Base-by-base conservation (phyloP, 2,329 filamentous ascomycete species). In the Achaetomium macrosporum region DNA sequence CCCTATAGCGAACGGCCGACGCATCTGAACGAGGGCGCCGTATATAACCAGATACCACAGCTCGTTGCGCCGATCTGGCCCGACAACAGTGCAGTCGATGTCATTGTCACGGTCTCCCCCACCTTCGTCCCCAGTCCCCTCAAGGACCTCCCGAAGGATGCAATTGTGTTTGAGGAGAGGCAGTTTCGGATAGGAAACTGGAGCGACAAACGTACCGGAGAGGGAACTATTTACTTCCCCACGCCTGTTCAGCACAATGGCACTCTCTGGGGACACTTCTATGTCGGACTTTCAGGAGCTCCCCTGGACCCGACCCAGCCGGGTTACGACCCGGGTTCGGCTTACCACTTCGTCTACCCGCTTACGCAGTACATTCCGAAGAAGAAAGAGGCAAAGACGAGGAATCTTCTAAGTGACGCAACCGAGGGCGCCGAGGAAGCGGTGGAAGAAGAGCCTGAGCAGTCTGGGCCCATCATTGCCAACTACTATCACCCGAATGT, bases 401-500 rank as follows among this genome's bases (percentile, higher is more conserved):
- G 91, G 64, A 97, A 92, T 64, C 76, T 99, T 51, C 76, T 99
- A n/a, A 80, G 81, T 17, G 76, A 75, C 53, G 69, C 69, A 42
- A 69, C 68, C 10, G 70, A 72, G 13, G 74, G 77, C 7, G 75
- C 77, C 39, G 73, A 77, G n/a, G 75, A 76, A n/a, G 69, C 70
- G 29, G 73, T 74, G 16, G 74, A 77, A 59, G 71, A 72, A 5
- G 70, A 73, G 10, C 76, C 80, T 58, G 73, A 78, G 51, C 73
- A 75, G 2, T 71, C 77, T 5, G 84, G 84, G 1, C 84, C 88
- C n/a, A 75, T 85, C 49, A 82, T 95, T 57, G 83, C 81, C 42
- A 95, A 85, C 50, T 95, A 91, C 73, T 99, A 96, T 68, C 93
- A 99, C 70, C 88, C 93, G 7, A 99, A 99, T 70, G 86, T 95